Evolutionary conservation across 2,329 filamentous ascomycete genomes (phyloP).

Genomic region (Diaporthe vexans): DNA sequence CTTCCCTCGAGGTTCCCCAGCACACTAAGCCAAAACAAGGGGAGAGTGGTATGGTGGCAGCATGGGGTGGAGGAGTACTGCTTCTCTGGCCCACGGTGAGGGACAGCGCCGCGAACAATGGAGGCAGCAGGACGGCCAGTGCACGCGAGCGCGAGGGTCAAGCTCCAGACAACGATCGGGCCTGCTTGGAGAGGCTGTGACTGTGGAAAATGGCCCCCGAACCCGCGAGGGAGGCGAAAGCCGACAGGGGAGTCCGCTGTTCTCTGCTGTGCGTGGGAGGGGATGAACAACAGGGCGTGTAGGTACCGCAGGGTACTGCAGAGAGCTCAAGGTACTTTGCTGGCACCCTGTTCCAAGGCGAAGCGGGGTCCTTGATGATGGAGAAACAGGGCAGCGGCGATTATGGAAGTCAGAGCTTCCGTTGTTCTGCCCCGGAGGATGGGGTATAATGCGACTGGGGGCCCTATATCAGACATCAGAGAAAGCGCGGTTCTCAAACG

Average conservation of each 20-base stretch:
- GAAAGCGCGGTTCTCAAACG: conserved; percentile 46
- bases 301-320: conserved; percentile 36
- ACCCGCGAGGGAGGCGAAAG: conserved; percentile 36
- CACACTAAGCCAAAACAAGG: conserved; percentile 34
- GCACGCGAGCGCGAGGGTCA: conserved; percentile 40
- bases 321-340: conserved; percentile 37
- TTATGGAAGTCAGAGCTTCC: conserved; percentile 38
- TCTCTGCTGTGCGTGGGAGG: conserved; percentile 41
- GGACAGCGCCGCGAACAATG: conserved; percentile 60
- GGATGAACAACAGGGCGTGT: conserved; percentile 34
- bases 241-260: conserved; percentile 41
- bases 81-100: conserved; percentile 5
- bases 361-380: conserved; percentile 40
- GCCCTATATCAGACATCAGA: conserved; percentile 48
- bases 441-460: conserved; percentile 48
- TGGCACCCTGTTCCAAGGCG: conserved; percentile 35
- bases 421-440: conserved; percentile 46
- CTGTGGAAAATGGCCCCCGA: conserved; percentile 33
- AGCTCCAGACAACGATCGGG: conserved; percentile 44
- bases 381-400: conserved; percentile 42
- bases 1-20: conserved; percentile 32
- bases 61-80: conserved; percentile 13
- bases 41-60: conserved; percentile 27
- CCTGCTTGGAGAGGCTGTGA: conserved; percentile 42
- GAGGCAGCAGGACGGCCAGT: conserved; percentile 56